Evolutionary conservation across 164 flowering plant species (phyloP).

Genomic region (Umbellularia californica): DNA sequence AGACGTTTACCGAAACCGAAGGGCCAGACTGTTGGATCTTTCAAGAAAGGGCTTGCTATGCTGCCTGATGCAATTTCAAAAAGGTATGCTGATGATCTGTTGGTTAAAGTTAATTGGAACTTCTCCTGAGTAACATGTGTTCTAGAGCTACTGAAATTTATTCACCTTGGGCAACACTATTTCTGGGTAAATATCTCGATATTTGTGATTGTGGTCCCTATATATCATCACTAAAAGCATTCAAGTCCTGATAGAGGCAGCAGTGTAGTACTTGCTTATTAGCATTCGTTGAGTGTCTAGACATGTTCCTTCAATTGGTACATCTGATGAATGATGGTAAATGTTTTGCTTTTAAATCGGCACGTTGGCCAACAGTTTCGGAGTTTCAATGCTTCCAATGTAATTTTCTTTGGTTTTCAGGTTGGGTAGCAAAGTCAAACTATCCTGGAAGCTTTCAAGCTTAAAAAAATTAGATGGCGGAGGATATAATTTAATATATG

Average conservation of each 20-base stretch:
- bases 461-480: conserved; percentile 47
- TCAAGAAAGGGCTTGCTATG: conserved; percentile 77
- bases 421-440: conserved; percentile 70
- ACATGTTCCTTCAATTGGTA: background rate
- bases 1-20: conserved; percentile 85
- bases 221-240: background rate
- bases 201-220: background rate
- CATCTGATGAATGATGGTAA: background rate
- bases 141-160: no score
- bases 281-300: background rate
- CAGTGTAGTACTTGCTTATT: background rate
- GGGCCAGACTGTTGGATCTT: conserved; percentile 98
- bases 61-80: conserved; percentile 78
- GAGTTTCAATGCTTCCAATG: background rate
- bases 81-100: conserved; percentile 34
- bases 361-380: background rate
- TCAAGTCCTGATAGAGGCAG: background rate
- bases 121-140: no score
- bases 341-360: background rate
- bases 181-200: no score
- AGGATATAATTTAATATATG: conserved; percentile 65
- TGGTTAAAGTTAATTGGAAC: no score
- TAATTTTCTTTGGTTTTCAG: conserved; percentile 31
- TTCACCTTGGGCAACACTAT: no score
- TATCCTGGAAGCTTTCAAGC: conserved; percentile 82